Percentiles rank a stretch among this genome's conserved stretches.
Conservation (phyloP, 169 alveolate genomes). For the Theileria equi region DNA sequence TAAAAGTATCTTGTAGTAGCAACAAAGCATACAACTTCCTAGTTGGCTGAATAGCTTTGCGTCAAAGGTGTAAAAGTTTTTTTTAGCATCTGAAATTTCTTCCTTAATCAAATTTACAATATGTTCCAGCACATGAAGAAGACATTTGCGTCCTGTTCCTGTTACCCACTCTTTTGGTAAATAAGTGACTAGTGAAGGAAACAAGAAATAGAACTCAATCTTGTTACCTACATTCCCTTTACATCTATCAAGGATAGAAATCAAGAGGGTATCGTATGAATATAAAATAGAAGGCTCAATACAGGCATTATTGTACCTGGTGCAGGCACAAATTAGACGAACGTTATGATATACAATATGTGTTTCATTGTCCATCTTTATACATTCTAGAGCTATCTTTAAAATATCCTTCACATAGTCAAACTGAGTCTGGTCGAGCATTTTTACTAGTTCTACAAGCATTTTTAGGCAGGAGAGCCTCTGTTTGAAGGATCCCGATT, state of each 20-base stretch:
- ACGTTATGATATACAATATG: conserved; percentile 22
- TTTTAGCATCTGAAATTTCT: conserved; percentile 8
- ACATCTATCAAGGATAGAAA: conserved; percentile 14
- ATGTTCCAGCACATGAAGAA: conserved; percentile 2
- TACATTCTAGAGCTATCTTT: conserved; percentile 1
- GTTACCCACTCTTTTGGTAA: conserved; percentile 16
- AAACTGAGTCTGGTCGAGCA: conserved; percentile 1
- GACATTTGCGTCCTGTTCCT: background rate
- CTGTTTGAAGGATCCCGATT: conserved; percentile 25
- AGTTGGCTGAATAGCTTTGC: conserved; percentile 21
- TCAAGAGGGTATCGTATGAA: conserved; percentile 15
- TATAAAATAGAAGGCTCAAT: conserved; percentile 1
- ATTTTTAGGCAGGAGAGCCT: conserved; percentile 13
- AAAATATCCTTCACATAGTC: background rate
- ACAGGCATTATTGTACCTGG: conserved; percentile 31
- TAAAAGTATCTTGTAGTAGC: conserved; percentile 48
- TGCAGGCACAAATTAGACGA: conserved; percentile 44
- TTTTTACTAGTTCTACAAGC: conserved; percentile 47
- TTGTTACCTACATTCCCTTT: conserved; percentile 16
- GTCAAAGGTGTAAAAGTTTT: conserved; percentile 28
- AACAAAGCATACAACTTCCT: conserved; percentile 53
- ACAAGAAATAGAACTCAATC: conserved; percentile 22
- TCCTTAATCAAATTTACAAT: conserved; percentile 4
- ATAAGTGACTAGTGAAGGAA: conserved; percentile 40
- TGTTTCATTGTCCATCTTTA: conserved; percentile 26